phyloP scores from a whole-genome alignment of 1,284 basidiomycete species.

The Cutaneotrichosporon sp. region DNA sequence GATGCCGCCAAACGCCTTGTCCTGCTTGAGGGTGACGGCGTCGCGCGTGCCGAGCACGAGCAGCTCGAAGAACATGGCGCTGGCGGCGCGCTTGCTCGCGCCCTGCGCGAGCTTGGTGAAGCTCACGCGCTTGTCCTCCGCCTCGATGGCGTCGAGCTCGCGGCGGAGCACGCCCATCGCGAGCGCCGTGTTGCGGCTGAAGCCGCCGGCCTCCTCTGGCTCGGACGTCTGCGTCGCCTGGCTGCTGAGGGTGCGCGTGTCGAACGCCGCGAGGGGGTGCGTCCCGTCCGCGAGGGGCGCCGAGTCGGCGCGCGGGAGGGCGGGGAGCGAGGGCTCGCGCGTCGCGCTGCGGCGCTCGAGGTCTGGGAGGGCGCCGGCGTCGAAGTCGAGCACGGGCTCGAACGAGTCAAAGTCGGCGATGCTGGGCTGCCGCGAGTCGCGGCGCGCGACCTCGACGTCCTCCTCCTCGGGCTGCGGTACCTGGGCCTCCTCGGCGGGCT shows the following conservation, averaged over 20 bases:
- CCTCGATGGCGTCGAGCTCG: conserved; percentile 62
- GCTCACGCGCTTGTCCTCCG: conserved; percentile 62
- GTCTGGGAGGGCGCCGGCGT: conserved; percentile 9
- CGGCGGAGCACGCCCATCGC: conserved; percentile 78
- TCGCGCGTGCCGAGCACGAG: conserved; percentile 91
- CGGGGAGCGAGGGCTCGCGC: conserved; percentile 36
- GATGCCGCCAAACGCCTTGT: conserved; percentile 78
- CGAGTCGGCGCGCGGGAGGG: conserved; percentile 36
- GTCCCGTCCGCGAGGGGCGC: conserved; percentile 59
- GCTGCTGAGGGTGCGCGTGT: conserved; percentile 57
- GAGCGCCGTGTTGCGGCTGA: conserved; percentile 87
- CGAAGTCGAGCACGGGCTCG: conserved; percentile 15
- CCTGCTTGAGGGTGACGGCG: conserved; percentile 77
- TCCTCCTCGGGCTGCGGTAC: conserved; percentile 38
- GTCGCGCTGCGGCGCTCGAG: conserved; percentile 8
- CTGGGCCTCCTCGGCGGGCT: conserved; percentile 18
- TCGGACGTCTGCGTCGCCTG: neutral
- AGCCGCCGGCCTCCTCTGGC: conserved; percentile 55
- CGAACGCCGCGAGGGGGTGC: conserved; percentile 81
- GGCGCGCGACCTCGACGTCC: conserved; percentile 70
- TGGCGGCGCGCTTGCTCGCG: conserved; percentile 83
- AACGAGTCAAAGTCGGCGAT: conserved; percentile 25
- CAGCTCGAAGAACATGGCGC: conserved; percentile 96
- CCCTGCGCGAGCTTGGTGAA: conserved; percentile 61
- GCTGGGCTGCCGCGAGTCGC: conserved; percentile 26